Base-by-base conservation (phyloP, 805 yeast species). In the Komagataella populi region DNA sequence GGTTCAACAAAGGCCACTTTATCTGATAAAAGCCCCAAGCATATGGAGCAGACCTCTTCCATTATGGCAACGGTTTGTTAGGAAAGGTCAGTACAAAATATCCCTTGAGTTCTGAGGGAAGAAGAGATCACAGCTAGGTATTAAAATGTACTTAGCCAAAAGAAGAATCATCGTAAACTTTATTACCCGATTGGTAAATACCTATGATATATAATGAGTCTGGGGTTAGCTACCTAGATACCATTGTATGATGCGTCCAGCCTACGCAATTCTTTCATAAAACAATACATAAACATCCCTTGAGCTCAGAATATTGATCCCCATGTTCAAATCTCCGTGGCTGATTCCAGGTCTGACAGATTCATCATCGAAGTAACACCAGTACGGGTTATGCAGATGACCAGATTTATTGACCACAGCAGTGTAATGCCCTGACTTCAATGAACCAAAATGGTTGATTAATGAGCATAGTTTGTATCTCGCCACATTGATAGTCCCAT, bases 331-430 rank as follows among this genome's bases (percentile, higher is more conserved):
- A 58, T 70, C 70, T 39, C 79, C 83, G 56, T 78, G 83, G 6
- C 67, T 59, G 20, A 71, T 59, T 55, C 71, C 71, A 48, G 63
- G 55, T 59, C 73, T 70, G 45, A 76, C 76, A 46, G 66, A 69
- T 49, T 84, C 91, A 63, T 85, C 95, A 61, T 85, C 91, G 63
- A 85, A 85, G 55, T 75, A 75, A 55, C 83, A 80, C 93, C 93
- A 85, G 56, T 70, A 69, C 39, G 81, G 81, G 53, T 72, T 71
- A 6, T 66, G 63, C 47, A 69, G 62, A 46, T 62, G 64, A 54
- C 66, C 48, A 6, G 58, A 52, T 57, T 74, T 81, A 57, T 81
- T 77, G 2, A 83, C 81, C 48, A 83, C 64, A 0, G 88, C 70
- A 1, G 90, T 85, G 60, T 85, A 85, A 63, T 85, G 95, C 0